Evolutionary conservation across 768 basidiomycete genomes (phyloP), one percentile per base, ranked within the genome.

Genomic region (Suillus tomentosus): DNA sequence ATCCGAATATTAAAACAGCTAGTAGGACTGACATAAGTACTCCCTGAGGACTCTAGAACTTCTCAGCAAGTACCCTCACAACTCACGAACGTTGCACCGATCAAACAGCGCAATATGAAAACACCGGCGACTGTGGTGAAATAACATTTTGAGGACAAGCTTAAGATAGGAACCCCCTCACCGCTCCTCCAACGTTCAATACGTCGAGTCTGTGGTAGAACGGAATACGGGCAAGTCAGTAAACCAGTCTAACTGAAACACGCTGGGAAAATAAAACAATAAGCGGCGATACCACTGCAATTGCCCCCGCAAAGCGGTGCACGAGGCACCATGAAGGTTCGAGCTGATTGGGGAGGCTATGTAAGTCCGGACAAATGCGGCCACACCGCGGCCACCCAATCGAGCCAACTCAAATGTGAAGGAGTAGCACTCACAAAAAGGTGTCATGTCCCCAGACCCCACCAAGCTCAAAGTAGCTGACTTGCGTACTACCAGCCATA

Each of bases 381-480:
- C 51, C 19, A 34, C 31, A 19, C 19, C 31, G n/a, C 19, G 10
- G 53, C 56, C 56, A 42, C 27, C 17, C 17, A 39, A 58, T 24
- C 54, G 15, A 37, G 36, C 22, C 13, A 57, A 57, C 53, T 50
- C 45, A 57, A 17, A 55, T 24, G 51, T n/a, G 42, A 65, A 45
- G 59, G 43, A 65, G 60, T 9, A 17, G 24, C 2, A 85, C 90
- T 83, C 71, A 91, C 87, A 99, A 79, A 80, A 98, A 98, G 24
- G 95, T 98, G 77, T 99, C 96, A 72, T 99, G 96, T 1, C 97
- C 97, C 96, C 95, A 99, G n/a, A 99, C 96, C 10, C 96, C 96
- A 34, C 96, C 96, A 2, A 99, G 84, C 77, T 99, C 97, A 74
- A 96, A 99, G 76, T 98, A 99, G 65, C 92, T 91, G 34, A 99